Evolutionary conservation across 495 filamentous ascomycete species (phyloP), one percentile per base, ranked within the genome.

Genomic region (Monascus purpureus): DNA sequence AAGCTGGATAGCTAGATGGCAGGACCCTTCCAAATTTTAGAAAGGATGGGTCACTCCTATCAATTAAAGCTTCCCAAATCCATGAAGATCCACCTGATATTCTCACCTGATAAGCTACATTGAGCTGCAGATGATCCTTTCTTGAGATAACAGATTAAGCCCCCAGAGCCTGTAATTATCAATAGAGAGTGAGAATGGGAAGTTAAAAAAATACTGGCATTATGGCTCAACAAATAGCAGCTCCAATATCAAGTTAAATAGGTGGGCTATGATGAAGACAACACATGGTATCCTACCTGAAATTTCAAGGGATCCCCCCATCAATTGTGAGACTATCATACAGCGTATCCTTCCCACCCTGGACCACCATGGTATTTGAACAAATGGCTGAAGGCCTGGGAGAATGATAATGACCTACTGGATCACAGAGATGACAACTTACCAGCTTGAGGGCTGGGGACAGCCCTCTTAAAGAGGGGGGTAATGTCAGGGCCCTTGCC

Each of bases 161-260:
- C 25, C 9, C 33, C 33, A 14, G 25, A 25, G 8, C 26, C 28
- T 36, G 18, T 29, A 17, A 17, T 20, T 22, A 17, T 29, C 5
- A 26, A 29, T 15, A 26, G 18, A 20, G 6, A 13, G 5, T 25
- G 29, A 11, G 33, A 36, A 30, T 36, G 33, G 33, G 12, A 22
- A 28, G 25, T 14, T 14, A 14, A 29, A 5, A 11, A 16, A 16
- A 13, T 29, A 2, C 6, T 29, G 4, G 27, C n/a, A 4, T 29
- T 7, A 2, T 7, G n/a, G 29, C 8, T 32, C 8, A 3, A 27
- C 4, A 45, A 41, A 12, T n/a, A n/a, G n/a, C n/a, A n/a, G n/a
- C 19, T 41, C 1, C 15, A 41, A 2, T 45, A 41, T 15, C 12
- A 9, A 0, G 42, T 32, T 0, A 30, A 35, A 9, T 41, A 17